Evolutionary conservation across 352 stramenopile genomes (phyloP).

Genomic region (Phytophthora foliorum): DNA sequence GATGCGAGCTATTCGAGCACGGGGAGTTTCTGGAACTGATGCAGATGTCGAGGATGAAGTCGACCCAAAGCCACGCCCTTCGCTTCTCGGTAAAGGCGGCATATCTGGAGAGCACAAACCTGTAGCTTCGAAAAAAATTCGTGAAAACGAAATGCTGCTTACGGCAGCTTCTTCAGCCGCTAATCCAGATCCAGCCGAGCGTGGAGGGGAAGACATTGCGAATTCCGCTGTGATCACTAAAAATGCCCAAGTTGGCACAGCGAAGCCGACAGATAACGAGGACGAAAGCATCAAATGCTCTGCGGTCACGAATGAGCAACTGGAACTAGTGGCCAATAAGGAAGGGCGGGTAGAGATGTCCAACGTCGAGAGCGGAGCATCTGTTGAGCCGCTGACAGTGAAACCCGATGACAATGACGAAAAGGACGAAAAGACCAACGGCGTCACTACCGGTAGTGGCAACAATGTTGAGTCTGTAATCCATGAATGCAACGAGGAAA

Average conservation of each 20-base stretch:
- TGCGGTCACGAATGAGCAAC: not conserved
- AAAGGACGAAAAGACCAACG: not conserved
- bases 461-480: not conserved
- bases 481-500: not conserved
- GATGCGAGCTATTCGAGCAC: conserved; percentile 9
- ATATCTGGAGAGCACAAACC: not conserved
- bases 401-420: conserved; percentile 4
- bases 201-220: not conserved
- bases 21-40: conserved; percentile 6
- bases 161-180: not conserved
- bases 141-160: not conserved
- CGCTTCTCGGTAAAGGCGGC: not conserved
- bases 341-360: not conserved
- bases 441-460: not conserved
- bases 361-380: not conserved
- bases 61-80: not conserved
- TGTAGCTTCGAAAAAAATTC: not conserved
- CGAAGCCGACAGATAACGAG: not conserved
- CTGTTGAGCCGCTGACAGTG: not conserved
- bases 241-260: not conserved
- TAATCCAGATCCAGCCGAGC: not conserved
- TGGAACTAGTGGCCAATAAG: not conserved
- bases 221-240: not conserved
- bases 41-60: conserved; percentile 23
- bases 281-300: not conserved